phyloP scores from a whole-genome alignment of 2,329 filamentous ascomycete genomes.

The Talaromyces sp. region DNA sequence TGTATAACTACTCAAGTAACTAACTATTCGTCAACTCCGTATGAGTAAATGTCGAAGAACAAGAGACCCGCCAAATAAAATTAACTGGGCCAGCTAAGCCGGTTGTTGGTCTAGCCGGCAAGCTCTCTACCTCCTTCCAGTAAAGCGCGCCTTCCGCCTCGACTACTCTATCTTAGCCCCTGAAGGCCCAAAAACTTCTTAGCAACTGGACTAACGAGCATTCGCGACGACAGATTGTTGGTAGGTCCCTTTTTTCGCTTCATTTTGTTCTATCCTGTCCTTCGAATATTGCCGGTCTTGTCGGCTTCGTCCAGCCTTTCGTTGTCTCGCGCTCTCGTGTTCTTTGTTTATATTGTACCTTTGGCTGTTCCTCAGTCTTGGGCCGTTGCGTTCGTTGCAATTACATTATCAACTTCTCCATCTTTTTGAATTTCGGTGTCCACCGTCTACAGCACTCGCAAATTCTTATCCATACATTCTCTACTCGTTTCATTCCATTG shows the following conservation, averaged over 20 bases:
- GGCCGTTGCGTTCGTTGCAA: slow-evolving; percentile 1
- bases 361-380: background rate
- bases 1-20: background rate
- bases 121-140: background rate
- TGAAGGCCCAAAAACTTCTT: slow-evolving; percentile 4
- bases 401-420: background rate
- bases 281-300: background rate
- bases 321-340: background rate
- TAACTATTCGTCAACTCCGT: background rate
- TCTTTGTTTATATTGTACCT: background rate
- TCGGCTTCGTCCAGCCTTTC: background rate
- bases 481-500: background rate
- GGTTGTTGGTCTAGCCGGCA: no score
- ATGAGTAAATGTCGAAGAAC: background rate
- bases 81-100: background rate
- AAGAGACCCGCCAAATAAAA: background rate
- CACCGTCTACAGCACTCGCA: background rate
- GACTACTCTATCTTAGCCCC: slow-evolving; percentile 7
- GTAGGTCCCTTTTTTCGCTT: slow-evolving; percentile 2
- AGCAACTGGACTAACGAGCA: background rate
- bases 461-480: background rate
- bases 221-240: background rate
- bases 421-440: background rate
- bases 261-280: background rate
- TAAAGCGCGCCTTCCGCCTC: background rate